These are phyloP conservation scores for Pseudocercospora pini-densiflorae DNA, from an alignment of 2,329 filamentous ascomycete species.

Conservation along the genomic window DNA sequence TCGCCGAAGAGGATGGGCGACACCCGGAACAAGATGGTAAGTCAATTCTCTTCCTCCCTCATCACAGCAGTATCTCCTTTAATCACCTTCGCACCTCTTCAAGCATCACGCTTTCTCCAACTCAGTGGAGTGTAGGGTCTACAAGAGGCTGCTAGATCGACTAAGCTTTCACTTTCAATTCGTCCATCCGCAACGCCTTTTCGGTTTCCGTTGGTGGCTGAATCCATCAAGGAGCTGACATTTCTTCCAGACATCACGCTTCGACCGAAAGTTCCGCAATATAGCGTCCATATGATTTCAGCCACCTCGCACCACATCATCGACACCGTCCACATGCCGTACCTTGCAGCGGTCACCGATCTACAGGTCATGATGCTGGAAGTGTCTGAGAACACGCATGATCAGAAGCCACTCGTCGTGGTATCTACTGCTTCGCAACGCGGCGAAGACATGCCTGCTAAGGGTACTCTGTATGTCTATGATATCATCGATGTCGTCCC, in stretches of 20 bases:
- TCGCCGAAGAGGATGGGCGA: constrained; percentile 85
- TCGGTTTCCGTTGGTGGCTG: constrained; percentile 12
- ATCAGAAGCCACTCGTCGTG: constrained; percentile 78
- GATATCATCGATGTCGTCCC: constrained; percentile 92
- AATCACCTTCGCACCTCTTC: constrained; percentile 3
- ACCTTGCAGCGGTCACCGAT: constrained; percentile 77
- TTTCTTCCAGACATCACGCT: constrained; percentile 54
- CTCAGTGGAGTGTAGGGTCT: constrained; percentile 17
- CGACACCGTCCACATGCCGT: constrained; percentile 73
- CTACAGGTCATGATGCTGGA: constrained; percentile 85
- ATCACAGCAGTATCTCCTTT: constrained; percentile 27
- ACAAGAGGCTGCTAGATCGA: constrained; percentile 13
- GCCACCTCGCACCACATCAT: constrained; percentile 78
- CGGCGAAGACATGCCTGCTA: constrained; percentile 86
- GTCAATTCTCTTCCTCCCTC: constrained; percentile 15
- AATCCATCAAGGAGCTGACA: constrained; percentile 7
- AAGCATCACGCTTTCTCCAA: constrained; percentile 19
- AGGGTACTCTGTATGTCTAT: constrained; percentile 86
- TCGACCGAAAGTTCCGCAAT: constrained; percentile 71
- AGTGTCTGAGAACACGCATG: constrained; percentile 86
- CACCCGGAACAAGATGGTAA: constrained; percentile 75
- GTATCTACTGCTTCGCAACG: constrained; percentile 85
- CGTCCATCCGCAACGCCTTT: constrained; percentile 8
- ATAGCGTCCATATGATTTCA: constrained; percentile 77
- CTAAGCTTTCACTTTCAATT: constrained; percentile 7